These are phyloP conservation scores for Rubus idaeus DNA, from an alignment of 306 rosid genomes.

Conservation along the genomic window DNA sequence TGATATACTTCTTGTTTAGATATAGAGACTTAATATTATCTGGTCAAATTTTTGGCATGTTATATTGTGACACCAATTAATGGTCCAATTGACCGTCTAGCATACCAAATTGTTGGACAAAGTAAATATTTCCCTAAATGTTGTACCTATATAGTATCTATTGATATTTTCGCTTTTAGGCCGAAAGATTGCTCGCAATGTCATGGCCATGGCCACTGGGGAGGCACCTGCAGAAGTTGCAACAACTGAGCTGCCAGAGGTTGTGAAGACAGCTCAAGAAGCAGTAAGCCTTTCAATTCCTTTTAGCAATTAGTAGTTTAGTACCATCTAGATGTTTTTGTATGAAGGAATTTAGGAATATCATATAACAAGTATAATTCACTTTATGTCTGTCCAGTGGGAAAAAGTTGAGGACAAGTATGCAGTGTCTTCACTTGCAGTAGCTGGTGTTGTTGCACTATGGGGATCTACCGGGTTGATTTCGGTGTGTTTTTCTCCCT, in stretches of 20 bases:
- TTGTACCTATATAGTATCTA: neutral
- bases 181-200: conserved; percentile 71
- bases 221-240: conserved; percentile 79
- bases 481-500: conserved; percentile 48
- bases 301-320: neutral
- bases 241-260: conserved; percentile 62
- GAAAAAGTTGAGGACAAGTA: conserved; percentile 91
- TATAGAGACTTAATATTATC: neutral
- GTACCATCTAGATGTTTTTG: neutral
- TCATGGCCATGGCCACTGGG: conserved; percentile 87
- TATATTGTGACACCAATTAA: neutral
- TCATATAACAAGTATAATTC: conserved; percentile 15
- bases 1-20: neutral
- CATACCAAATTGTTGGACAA: too few relatives aligned
- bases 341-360: neutral
- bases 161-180: conserved; percentile 38
- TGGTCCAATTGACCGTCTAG: neutral
- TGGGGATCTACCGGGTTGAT: conserved; percentile 75
- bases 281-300: conserved; percentile 42
- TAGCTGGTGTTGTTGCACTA: conserved; percentile 57
- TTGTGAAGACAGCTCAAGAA: conserved; percentile 61
- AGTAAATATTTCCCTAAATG: neutral
- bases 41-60: neutral
- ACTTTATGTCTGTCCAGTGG: conserved; percentile 54
- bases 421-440: conserved; percentile 70